Evolutionary conservation across 495 filamentous ascomycete species (phyloP).

Genomic region (Penicillium riverlandense): DNA sequence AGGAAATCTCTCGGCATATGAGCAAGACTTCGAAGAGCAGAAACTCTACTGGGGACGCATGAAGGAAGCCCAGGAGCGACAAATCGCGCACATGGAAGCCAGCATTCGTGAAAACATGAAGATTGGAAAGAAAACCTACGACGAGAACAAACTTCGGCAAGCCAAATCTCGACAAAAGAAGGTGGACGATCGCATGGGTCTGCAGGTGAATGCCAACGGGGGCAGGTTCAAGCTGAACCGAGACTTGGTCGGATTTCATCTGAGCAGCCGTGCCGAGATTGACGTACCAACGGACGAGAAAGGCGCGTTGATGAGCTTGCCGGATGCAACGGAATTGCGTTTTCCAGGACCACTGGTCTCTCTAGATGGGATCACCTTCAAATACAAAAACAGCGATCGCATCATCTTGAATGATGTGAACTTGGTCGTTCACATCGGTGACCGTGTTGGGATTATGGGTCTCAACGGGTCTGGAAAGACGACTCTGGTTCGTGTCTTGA

Average conservation of each 20-base stretch:
- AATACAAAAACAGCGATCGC: conserved; percentile 38
- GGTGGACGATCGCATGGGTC: conserved; percentile 69
- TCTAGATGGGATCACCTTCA: conserved; percentile 56
- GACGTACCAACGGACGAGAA: conserved; percentile 62
- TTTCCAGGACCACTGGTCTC: conserved; percentile 68
- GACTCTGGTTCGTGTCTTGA: conserved; percentile 56
- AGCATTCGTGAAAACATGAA: conserved; percentile 64
- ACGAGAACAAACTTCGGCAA: conserved; percentile 72
- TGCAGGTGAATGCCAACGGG: conserved; percentile 63
- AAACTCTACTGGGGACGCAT: conserved; percentile 59
- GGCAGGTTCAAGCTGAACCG: conserved; percentile 72
- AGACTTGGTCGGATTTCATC: conserved; percentile 56
- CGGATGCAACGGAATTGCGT: conserved; percentile 56
- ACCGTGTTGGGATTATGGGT: conserved; percentile 65
- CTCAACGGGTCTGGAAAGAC: conserved; percentile 72
- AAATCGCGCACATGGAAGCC: conserved; percentile 68
- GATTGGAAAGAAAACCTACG: conserved; percentile 61
- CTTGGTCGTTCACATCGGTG: conserved; percentile 59
- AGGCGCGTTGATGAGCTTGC: conserved; percentile 47
- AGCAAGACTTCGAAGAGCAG: conserved; percentile 56
- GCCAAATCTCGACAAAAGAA: conserved; percentile 75
- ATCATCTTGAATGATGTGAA: conserved; percentile 49
- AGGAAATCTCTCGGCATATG: conserved; percentile 63
- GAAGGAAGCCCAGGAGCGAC: conserved; percentile 71
- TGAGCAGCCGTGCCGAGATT: conserved; percentile 52